Evolutionary conservation across 768 basidiomycete species (phyloP).

Genomic region (Lactifluus rugatus): DNA sequence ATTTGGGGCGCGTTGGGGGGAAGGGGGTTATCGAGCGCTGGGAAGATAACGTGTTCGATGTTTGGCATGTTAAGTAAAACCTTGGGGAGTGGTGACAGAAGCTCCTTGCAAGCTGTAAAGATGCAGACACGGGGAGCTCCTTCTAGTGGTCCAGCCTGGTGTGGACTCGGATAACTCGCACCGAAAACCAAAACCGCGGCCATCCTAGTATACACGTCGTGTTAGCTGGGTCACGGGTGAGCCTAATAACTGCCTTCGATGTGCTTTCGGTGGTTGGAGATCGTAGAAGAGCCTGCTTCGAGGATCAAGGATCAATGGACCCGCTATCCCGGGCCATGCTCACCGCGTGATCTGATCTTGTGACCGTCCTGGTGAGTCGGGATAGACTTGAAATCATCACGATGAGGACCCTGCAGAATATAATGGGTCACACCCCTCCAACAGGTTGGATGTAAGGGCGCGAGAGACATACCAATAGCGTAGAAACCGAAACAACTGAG

Average conservation of each 20-base stretch:
- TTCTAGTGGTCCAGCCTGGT: too few relatives aligned
- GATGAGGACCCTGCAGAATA: background rate
- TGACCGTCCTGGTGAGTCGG: background rate
- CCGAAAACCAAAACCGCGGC: background rate
- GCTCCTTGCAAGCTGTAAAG: background rate
- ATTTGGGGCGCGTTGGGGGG: background rate
- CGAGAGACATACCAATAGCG: too few relatives aligned
- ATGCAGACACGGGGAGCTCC: background rate
- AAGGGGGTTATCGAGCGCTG: background rate
- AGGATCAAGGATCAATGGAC: background rate
- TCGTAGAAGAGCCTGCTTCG: too few relatives aligned
- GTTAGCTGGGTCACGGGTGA: background rate
- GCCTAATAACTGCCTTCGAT: background rate
- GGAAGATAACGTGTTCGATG: background rate
- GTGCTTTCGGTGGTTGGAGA: background rate
- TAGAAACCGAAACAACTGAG: too few relatives aligned
- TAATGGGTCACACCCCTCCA: background rate
- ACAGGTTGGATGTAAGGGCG: background rate
- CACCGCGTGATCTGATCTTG: background rate
- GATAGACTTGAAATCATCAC: background rate
- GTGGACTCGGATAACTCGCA: too few relatives aligned
- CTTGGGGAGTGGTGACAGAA: background rate
- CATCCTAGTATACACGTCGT: background rate
- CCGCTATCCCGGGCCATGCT: background rate
- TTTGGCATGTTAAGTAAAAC: background rate